Base-by-base conservation (phyloP, 805 yeast species). In the Myxozyma neglecta region DNA sequence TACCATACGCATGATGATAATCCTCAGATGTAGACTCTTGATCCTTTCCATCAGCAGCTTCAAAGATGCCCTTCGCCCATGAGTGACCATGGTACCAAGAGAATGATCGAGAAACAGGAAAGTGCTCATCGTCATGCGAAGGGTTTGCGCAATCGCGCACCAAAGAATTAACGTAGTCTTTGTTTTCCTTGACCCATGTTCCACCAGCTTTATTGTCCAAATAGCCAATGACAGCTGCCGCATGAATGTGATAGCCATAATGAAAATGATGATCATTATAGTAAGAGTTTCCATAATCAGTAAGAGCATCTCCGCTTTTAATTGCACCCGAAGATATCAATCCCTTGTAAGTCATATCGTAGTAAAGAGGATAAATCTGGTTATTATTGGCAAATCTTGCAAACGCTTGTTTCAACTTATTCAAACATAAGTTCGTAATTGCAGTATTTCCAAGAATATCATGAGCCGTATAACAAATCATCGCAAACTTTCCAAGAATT, bases 241-340 rank as follows among this genome's bases (percentile, higher is more conserved):
- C 88, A 71, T 89, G 92, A 52, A 89, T 80, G 68, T 85, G 86
- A 73, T 89, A 90, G 10, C 94, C 94, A 70, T 87, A 90, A 72
- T 90, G 96, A 81, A 89, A 90, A 71, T 89, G 94, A 70, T 90
- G 96, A 70, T 90, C 96, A 68, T 89, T 89, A 75, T 89, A 89
- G 72, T 83, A 87, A 29, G 88, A 82, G 72, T 87, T 81, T 51
- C 96, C 96, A 72, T 80, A 90, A 75, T 91, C 97, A 34, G 83
- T 83, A 42, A 78, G 72, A 34, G 80, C 69, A 61, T 79, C 80
- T 43, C 75, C 78, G 39, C 65, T 52, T 6, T 6, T 7, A 20
- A 58, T 16, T 1, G 61, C 58, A 9, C 59, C 61, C 29, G 65
- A 63, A 0, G 96, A 88, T 10, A 89, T 81, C 7, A 90, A 69